Evolutionary conservation across 345 rosid species (phyloP).

Genomic region (Euphorbia pulcherrima): DNA sequence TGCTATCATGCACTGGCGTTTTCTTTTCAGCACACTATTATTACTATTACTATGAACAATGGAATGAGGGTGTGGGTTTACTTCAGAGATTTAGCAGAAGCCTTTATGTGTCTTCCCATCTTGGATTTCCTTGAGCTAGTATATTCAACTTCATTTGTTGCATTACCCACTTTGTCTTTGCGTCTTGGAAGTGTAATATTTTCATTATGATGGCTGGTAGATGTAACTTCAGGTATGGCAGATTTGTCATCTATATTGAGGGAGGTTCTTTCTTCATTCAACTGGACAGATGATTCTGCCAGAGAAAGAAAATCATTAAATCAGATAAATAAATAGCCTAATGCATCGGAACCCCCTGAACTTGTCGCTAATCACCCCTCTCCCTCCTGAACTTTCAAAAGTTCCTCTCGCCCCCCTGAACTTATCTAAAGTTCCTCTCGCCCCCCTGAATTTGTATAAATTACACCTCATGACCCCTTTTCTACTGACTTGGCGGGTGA

Average conservation of each 20-base stretch:
- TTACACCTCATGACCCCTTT: too few relatives aligned
- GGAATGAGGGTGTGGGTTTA: conserved; percentile 37
- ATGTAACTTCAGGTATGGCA: conserved; percentile 49
- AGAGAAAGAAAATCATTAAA: conserved; percentile 1
- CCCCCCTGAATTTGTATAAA: too few relatives aligned
- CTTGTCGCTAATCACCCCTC: too few relatives aligned
- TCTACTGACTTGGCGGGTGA: too few relatives aligned
- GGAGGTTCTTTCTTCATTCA: conserved; percentile 56
- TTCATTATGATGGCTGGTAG: conserved; percentile 37
- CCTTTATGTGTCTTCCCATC: conserved; percentile 39
- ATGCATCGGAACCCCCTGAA: too few relatives aligned
- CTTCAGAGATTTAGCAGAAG: conserved; percentile 37
- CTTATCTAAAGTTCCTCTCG: too few relatives aligned
- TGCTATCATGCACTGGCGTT: conserved; percentile 37
- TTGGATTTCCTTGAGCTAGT: conserved; percentile 44
- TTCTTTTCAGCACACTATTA: conserved; percentile 40
- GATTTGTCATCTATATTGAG: conserved; percentile 49
- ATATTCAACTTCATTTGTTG: conserved; percentile 38
- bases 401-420: too few relatives aligned
- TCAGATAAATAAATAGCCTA: background rate
- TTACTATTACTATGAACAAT: conserved; percentile 19
- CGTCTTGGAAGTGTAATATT: conserved; percentile 36
- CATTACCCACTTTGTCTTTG: conserved; percentile 38
- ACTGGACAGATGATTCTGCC: conserved; percentile 62
- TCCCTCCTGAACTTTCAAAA: too few relatives aligned